Evolutionary conservation across 176 grass and related monocot species (phyloP).

Genomic region (Phoenix roebelenii): DNA sequence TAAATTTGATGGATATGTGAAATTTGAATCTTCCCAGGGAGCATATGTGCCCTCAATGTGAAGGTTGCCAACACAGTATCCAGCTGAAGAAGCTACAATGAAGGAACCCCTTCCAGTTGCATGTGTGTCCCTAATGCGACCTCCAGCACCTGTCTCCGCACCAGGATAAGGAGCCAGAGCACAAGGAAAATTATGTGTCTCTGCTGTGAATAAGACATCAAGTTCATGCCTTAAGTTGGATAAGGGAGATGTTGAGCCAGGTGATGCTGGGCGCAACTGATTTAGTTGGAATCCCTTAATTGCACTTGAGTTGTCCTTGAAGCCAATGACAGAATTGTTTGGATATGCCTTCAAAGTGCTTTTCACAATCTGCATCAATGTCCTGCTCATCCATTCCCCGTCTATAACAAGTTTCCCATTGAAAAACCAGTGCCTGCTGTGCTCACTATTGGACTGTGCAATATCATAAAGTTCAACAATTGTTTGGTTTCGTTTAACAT

Average conservation of each 20-base stretch:
- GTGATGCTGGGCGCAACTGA: constrained; percentile 48
- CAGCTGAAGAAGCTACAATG: constrained; percentile 69
- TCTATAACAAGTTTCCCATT: constrained; percentile 76
- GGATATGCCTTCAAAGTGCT: constrained; percentile 65
- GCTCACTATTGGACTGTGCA: constrained; percentile 82
- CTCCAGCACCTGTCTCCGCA: constrained; percentile 80
- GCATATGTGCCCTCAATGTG: constrained; percentile 54
- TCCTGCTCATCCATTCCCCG: constrained; percentile 50
- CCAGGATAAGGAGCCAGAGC: constrained; percentile 78
- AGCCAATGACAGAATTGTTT: constrained; percentile 82
- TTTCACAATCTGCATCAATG: constrained; percentile 88
- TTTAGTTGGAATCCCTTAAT: constrained; percentile 66
- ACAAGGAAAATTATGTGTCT: constrained; percentile 96
- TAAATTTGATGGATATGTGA: constrained; percentile 63
- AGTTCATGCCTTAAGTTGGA: constrained; percentile 38
- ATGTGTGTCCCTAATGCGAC: constrained; percentile 87
- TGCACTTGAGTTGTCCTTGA: constrained; percentile 89
- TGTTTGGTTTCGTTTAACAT: constrained; percentile 78
- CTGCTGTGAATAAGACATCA: constrained; percentile 79
- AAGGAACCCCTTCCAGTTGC: constrained; percentile 81
- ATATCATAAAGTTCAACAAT: constrained; percentile 88
- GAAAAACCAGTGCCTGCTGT: constrained; percentile 91
- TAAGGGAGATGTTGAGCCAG: constrained; percentile 48
- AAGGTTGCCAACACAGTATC: constrained; percentile 91
- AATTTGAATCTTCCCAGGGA: constrained; percentile 80